Base-by-base conservation (phyloP, 176 grass and related monocot genomes). In the Oryza rufipogon region DNA sequence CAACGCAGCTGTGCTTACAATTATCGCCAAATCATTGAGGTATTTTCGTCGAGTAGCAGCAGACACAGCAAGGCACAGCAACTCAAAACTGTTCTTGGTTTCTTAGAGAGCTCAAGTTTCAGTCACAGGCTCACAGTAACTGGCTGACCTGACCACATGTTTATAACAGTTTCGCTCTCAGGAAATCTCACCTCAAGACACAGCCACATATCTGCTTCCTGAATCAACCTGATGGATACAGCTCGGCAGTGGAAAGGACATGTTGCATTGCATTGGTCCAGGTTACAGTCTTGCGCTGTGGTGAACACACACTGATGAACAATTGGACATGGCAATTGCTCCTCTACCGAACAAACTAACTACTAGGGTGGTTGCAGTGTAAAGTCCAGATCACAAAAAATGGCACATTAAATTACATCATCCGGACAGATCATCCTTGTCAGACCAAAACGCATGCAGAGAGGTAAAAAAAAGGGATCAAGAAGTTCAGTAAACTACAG, bases 91-190 rank as follows among this genome's bases (percentile, higher is more conserved):
- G 19, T 81, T 32, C 8, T 75, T 6, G 33, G 33, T 42, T 11
- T 19, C 13, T 25, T 48, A 19, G 39, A 46, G 23, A 42, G 11
- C 58, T 42, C 42, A 11, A 34, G 17, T 77, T 77, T 49, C 7
- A 5, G 12, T 84, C 82, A 70, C 82, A 84, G n/a, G 82, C 11
- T 84, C 82, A 70, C 82, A 30, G 82, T 76, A 34, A 1, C 19
- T 23, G 15, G 19, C 19, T 58, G n/a, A 63, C 17, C 32, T 19
- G 26, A 15, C 5, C 22, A 48, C 70, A 23, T 28, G 25, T 23
- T 64, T 42, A 1, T 42, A 1, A 63, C 58, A 63, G 58, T 63
- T 63, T 63, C 10, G 42, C 14, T 54, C 61, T n/a, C 42, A 75
- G 61, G 81, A 66, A 75, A 52, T 64, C 10, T 83, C 72, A 39